phyloP scores from a whole-genome alignment of 2,329 filamentous ascomycete species.

The Seiridium unicorne region DNA sequence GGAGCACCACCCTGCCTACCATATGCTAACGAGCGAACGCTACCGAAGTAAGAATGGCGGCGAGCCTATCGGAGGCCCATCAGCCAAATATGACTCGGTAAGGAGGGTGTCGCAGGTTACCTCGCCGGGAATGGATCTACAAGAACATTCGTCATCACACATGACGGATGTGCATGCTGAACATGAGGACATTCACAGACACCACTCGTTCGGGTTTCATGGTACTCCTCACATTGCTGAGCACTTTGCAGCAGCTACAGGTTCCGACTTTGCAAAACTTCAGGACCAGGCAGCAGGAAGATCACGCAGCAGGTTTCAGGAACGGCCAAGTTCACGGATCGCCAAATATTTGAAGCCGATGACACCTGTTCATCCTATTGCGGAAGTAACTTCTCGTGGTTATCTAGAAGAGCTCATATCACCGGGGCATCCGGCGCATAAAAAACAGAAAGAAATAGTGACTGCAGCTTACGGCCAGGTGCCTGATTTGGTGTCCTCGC shows the following conservation, averaged over 20 bases:
- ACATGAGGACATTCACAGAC: slow-evolving; percentile 15
- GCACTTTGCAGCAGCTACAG: slow-evolving; percentile 24
- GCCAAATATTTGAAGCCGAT: slow-evolving; percentile 12
- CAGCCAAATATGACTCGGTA: too few species aligned
- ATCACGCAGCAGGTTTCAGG: not conserved
- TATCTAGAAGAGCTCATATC: slow-evolving; percentile 13
- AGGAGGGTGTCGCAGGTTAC: too few species aligned
- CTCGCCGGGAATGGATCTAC: too few species aligned
- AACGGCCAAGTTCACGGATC: not conserved
- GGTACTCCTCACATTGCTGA: slow-evolving; percentile 32
- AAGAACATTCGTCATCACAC: slow-evolving; percentile 1
- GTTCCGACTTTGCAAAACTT: slow-evolving; percentile 11
- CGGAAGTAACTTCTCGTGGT: slow-evolving; percentile 12
- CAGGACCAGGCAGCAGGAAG: slow-evolving; percentile 1
- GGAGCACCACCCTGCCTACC: too few species aligned
- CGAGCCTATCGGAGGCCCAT: too few species aligned
- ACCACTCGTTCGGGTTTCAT: slow-evolving; percentile 31
- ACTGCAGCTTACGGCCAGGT: not conserved
- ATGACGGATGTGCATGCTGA: slow-evolving; percentile 3
- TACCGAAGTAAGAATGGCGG: not conserved
- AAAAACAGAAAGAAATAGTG: not conserved
- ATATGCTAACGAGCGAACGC: not conserved
- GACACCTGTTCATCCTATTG: slow-evolving; percentile 12
- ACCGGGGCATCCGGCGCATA: slow-evolving; percentile 11
- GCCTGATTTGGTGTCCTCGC: not conserved